Percentiles rank a stretch among this genome's conserved stretches.
Conservation (phyloP, 768 basidiomycete species). For the Holtermannia corniformis region DNA sequence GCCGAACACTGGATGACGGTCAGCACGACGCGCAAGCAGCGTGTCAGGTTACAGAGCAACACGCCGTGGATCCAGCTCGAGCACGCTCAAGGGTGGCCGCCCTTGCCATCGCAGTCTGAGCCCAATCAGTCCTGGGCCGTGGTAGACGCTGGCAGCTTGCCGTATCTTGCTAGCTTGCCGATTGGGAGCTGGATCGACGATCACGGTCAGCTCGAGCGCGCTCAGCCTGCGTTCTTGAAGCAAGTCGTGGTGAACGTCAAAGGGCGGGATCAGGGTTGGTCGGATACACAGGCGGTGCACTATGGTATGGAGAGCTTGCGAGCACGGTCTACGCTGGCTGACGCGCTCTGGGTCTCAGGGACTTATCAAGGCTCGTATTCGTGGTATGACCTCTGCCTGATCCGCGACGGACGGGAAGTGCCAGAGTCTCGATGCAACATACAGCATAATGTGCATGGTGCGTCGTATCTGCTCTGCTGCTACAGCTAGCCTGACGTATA, state of each 20-base stretch:
- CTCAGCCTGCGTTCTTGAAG: neutral
- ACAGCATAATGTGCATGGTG: slow-evolving; percentile 32
- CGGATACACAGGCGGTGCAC: neutral
- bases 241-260: slow-evolving; percentile 22
- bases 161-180: neutral
- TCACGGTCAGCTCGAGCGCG: no score
- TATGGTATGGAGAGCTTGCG: no score
- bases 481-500: neutral
- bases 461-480: neutral
- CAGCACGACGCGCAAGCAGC: slow-evolving; percentile 1
- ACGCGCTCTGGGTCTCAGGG: slow-evolving; percentile 3
- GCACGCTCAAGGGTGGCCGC: neutral
- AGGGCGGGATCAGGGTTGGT: slow-evolving; percentile 36
- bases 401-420: slow-evolving; percentile 22
- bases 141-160: neutral
- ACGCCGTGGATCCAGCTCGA: neutral
- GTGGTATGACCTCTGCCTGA: slow-evolving; percentile 31
- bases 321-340: neutral
- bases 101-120: neutral
- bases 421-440: slow-evolving; percentile 16
- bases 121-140: neutral
- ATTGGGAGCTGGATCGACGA: neutral
- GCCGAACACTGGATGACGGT: slow-evolving; percentile 19
- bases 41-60: neutral
- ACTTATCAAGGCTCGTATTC: slow-evolving; percentile 31